Percentiles rank a stretch among this genome's conserved stretches.
phyloP scores from a whole-genome alignment of 192 early-diverging fungal species.

The Umbelopsis isabellina region DNA sequence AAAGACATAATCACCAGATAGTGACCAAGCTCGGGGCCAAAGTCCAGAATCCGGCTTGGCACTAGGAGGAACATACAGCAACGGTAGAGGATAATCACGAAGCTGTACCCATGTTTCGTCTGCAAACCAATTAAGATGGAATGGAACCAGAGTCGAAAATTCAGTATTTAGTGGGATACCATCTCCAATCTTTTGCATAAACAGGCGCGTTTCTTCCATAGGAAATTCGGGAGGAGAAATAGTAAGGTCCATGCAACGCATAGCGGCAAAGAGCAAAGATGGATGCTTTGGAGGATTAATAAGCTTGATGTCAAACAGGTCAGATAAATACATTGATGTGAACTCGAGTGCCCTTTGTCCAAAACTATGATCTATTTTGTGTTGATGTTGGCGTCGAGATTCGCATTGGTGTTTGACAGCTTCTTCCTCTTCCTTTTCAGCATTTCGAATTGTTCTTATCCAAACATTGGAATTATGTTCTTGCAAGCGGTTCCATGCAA shows the following conservation, averaged over 20 bases:
- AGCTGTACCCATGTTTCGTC: conserved; percentile 44
- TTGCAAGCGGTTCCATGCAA: conserved; percentile 31
- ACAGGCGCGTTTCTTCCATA: conserved; percentile 34
- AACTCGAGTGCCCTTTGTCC: conserved; percentile 1
- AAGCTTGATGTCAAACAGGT: conserved; percentile 24
- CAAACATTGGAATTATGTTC: conserved; percentile 41
- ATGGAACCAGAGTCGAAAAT: conserved; percentile 43
- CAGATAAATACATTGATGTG: neutral
- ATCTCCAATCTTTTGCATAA: conserved; percentile 45
- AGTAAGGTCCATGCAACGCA: conserved; percentile 16
- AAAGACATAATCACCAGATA: conserved; percentile 48
- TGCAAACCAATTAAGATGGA: conserved; percentile 39
- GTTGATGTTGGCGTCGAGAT: neutral
- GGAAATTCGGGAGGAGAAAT: conserved; percentile 38
- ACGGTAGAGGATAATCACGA: conserved; percentile 48
- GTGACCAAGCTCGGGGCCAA: conserved; percentile 27
- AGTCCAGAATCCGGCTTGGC: neutral
- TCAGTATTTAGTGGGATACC: conserved; percentile 42
- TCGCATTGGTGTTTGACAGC: conserved; percentile 4
- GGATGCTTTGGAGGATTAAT: conserved; percentile 26
- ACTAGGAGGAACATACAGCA: conserved; percentile 40
- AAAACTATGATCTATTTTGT: neutral
- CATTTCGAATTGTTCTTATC: conserved; percentile 32
- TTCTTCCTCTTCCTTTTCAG: conserved; percentile 15
- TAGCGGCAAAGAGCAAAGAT: conserved; percentile 37